Evolutionary conservation across 2,329 filamentous ascomycete species (phyloP).

Genomic region (Apiospora marii): DNA sequence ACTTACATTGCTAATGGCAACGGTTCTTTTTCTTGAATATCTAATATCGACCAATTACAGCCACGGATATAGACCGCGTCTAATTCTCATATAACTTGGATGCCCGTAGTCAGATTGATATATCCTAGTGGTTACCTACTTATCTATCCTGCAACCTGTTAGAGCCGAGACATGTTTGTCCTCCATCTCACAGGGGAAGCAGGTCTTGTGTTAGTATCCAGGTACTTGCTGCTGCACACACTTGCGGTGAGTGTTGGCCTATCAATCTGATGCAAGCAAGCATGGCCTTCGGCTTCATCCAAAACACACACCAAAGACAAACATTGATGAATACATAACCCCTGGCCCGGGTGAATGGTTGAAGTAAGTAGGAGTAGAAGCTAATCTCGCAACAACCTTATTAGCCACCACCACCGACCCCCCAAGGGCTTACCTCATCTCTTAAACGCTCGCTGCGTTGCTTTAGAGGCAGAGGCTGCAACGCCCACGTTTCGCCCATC

Average conservation of each 20-base stretch:
- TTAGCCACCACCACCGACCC: slow-evolving; percentile 3
- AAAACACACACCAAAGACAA: background rate
- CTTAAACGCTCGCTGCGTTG: background rate
- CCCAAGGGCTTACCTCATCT: slow-evolving; percentile 17
- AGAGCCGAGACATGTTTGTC: slow-evolving; percentile 9
- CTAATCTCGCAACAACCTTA: slow-evolving; percentile 6
- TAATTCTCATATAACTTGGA: background rate
- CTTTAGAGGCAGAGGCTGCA: background rate
- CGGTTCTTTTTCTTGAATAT: too few species aligned
- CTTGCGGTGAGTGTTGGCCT: background rate
- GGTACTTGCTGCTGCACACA: background rate
- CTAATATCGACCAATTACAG: background rate
- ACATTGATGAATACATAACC: background rate
- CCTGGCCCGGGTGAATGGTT: slow-evolving; percentile 12
- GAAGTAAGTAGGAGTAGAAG: background rate
- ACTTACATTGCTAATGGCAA: too few species aligned
- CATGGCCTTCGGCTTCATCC: background rate
- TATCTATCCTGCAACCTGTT: background rate
- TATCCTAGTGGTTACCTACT: background rate
- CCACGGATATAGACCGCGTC: too few species aligned
- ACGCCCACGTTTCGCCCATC: background rate
- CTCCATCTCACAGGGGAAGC: background rate
- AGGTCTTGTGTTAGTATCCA: background rate
- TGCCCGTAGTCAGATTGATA: background rate
- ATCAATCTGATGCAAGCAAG: background rate